Evolutionary conservation across 768 basidiomycete species (phyloP), one percentile per base, ranked within the genome.

Genomic region (Termitomyces sp.): DNA sequence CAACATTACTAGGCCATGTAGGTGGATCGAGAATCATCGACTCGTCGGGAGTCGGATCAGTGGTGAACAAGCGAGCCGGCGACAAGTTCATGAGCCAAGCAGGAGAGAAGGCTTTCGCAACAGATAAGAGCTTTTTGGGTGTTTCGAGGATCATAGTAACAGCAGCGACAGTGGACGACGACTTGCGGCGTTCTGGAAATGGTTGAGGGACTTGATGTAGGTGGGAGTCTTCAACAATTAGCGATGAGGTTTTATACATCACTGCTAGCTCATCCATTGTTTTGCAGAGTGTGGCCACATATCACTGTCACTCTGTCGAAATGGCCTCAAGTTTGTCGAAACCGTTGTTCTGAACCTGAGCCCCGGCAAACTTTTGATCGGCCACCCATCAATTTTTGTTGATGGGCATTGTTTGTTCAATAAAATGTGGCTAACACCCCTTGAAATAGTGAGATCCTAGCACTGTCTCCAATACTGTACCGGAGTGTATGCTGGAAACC

Each of bases 101-200:
- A 16, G 46, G 51, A 38, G 53, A 37, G 12, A 50, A 52, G n/a
- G 45, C 48, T 37, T 52, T 58, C 16, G 51, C 59, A n/a, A 50
- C 53, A 46, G 49, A 35, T 19, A 61, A n/a, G n/a, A 61, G 44
- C 25, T 61, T 61, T 34, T 58, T 52, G 23, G 60, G 54, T 23
- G 32, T 52, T 19, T 50, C 37, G 10, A 58, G 50, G 5, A 58
- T 58, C 56, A 61, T 55, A 19, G 38, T 29, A 17, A 25, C n/a
- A 45, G 19, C 8, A 14, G 19, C 27, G 38, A 53, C 32, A 29
- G n/a, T 31, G 38, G 37, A 46, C 27, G 17, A 44, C 34, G 51
- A 44, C 34, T 55, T 40, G 53, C 27, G 23, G 40, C 32, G 46
- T 45, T 45, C 44, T 43, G 34, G 27, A 47, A 42, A 41, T 19